Base-by-base conservation (phyloP, 116 monocot genomes). In the Iris pallida region DNA sequence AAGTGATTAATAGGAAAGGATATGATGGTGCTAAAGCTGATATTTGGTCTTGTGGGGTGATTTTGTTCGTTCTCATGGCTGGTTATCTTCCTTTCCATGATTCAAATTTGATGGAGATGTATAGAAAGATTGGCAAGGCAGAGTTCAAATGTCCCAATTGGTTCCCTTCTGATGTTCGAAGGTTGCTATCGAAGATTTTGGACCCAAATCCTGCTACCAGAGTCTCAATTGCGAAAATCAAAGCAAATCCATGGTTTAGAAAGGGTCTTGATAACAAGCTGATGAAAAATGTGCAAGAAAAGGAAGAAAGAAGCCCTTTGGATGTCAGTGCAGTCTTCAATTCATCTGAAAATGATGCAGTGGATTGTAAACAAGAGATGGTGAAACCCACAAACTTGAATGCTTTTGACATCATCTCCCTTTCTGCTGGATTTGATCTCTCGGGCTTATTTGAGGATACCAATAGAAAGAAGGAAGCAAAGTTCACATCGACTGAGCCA, bases 381-480 rank as follows among this genome's bases (percentile, higher is more conserved):
- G 51, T 55, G 47, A 84, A 71, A 45, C 59, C 68, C 13, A 42
- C 75, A 1, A 82, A 79, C 71, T 58, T 93, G 78, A 93, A 93
- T 78, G 93, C 93, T 40, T 93, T 93, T 56, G 89, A 93, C 58
- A 93, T 93, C 47, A 93, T 93, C 59, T 84, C 86, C 65, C 84
- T 93, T 69, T 84, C 93, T 2, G 73, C 78, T 18, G 93, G 93
- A 47, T 87, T 93, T 57, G 90, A 93, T 64, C 86, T 93, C 63
- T 93, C 93, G 0, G 82, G 89, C 14, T 76, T 93, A 61, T 89
- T 93, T 57, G 93, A 82, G 71, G 78, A 79, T 4, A 53, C 30
- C 0, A 74, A 73, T 19, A 46, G 59, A 47, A 78, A 49, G 52
- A 79, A 54, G 49, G 86, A 93, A 61, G 82, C 80, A 17, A 75